phyloP scores from a whole-genome alignment of 495 filamentous ascomycete species.

The Rusavskia elegans region DNA sequence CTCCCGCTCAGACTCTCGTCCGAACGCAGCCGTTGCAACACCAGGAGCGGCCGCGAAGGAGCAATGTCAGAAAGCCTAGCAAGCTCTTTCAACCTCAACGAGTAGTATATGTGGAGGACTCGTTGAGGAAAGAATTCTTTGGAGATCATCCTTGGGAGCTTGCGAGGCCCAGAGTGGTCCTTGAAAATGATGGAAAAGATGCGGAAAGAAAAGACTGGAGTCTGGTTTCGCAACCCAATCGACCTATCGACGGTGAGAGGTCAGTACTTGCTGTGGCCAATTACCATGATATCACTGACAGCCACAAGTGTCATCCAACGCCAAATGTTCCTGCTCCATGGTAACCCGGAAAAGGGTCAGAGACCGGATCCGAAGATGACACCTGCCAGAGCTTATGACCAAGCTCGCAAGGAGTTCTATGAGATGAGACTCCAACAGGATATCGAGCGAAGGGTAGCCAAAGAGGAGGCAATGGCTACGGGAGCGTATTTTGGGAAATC shows the following conservation, averaged over 20 bases:
- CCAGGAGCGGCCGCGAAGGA: constrained; percentile 35
- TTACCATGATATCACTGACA: not conserved
- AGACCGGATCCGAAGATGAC: constrained; percentile 29
- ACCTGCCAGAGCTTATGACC: constrained; percentile 64
- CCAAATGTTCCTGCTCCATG: constrained; percentile 68
- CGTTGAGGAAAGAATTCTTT: constrained; percentile 66
- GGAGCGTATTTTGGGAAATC: constrained; percentile 77
- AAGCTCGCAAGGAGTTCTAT: constrained; percentile 83
- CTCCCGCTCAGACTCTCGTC: constrained; percentile 62
- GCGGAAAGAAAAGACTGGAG: constrained; percentile 62
- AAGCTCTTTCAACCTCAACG: constrained; percentile 63
- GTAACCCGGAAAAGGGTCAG: constrained; percentile 16
- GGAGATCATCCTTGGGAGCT: constrained; percentile 95
- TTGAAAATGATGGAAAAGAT: constrained; percentile 80
- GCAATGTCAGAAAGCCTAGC: constrained; percentile 46
- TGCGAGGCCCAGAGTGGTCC: constrained; percentile 67
- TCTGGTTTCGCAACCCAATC: constrained; percentile 59
- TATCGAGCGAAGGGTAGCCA: constrained; percentile 65
- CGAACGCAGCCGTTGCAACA: constrained; percentile 52
- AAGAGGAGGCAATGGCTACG: constrained; percentile 71
- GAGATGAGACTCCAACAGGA: constrained; percentile 64
- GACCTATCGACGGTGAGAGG: constrained; percentile 51
- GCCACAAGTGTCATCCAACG: constrained; percentile 72
- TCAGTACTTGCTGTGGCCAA: not conserved
- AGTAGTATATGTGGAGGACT: constrained; percentile 75